phyloP scores from a whole-genome alignment of 257 asterid genomes.

The Phtheirospermum japonicum region DNA sequence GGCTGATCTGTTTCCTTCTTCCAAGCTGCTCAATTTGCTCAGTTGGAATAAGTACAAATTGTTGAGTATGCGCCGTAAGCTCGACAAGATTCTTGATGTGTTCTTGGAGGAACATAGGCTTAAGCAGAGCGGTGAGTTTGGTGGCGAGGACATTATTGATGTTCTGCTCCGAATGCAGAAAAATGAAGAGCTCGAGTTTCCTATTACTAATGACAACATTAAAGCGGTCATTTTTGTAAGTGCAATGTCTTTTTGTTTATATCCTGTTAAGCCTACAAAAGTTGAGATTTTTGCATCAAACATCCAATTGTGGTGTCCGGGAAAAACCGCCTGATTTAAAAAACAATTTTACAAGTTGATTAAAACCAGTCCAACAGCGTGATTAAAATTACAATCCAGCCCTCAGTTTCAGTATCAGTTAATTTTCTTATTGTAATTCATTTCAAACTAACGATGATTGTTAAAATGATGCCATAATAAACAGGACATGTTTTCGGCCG shows the following conservation, averaged over 20 bases:
- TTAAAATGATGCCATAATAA: too few relatives aligned
- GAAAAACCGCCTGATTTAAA: too few relatives aligned
- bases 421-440: too few relatives aligned
- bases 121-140: constrained; percentile 28
- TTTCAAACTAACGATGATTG: too few relatives aligned
- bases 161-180: constrained; percentile 30
- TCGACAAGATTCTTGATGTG: constrained; percentile 33
- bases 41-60: constrained; percentile 21
- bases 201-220: constrained; percentile 6
- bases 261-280: too few relatives aligned
- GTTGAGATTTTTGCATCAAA: too few relatives aligned
- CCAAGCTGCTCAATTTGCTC: constrained; percentile 23
- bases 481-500: constrained; percentile 13
- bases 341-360: too few relatives aligned
- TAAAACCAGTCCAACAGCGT: too few relatives aligned
- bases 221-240: constrained; percentile 16
- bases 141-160: constrained; percentile 32
- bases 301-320: too few relatives aligned
- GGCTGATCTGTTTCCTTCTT: constrained; percentile 39
- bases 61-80: constrained; percentile 20
- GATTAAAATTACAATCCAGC: too few relatives aligned
- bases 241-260: background rate
- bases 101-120: constrained; percentile 30
- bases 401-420: too few relatives aligned
- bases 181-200: background rate